A percentile compares a stretch with the other conserved stretches of the same genome.
phyloP scores from a whole-genome alignment of 129 eudicot genomes.

The Solidago caesia region DNA sequence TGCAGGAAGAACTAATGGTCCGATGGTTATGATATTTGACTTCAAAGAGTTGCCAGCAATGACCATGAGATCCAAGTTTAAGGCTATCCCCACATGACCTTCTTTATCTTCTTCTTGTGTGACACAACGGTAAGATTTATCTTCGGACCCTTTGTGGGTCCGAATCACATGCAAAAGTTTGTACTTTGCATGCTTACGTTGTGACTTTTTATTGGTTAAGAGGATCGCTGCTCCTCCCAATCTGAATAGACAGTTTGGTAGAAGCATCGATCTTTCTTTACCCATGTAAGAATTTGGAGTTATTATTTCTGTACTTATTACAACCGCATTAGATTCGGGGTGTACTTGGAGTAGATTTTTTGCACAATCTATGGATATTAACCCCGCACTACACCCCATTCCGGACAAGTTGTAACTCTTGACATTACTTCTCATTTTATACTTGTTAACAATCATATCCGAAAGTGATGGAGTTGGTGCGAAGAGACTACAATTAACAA shows the following conservation, averaged over 20 bases:
- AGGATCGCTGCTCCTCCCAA: constrained; percentile 78
- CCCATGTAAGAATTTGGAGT: constrained; percentile 63
- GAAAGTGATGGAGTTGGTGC: constrained; percentile 70
- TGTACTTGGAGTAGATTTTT: constrained; percentile 56
- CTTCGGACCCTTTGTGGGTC: constrained; percentile 68
- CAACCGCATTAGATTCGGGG: constrained; percentile 61
- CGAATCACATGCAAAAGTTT: constrained; percentile 50
- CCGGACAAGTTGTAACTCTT: constrained; percentile 70
- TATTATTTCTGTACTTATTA: constrained; percentile 66
- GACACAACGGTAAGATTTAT: constrained; percentile 53
- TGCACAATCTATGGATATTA: constrained; percentile 59
- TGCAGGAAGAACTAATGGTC: constrained; percentile 64
- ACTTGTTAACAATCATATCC: constrained; percentile 58
- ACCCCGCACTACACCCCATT: constrained; percentile 79
- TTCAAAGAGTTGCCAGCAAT: constrained; percentile 62
- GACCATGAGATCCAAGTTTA: constrained; percentile 58
- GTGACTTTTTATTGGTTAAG: constrained; percentile 47
- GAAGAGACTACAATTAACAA: constrained; percentile 67
- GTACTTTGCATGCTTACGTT: constrained; percentile 52
- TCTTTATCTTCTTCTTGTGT: constrained; percentile 57
- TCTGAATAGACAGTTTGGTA: constrained; percentile 66
- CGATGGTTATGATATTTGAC: constrained; percentile 62
- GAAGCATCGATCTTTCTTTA: constrained; percentile 68
- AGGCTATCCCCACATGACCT: constrained; percentile 53
- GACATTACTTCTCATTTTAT: constrained; percentile 53